phyloP scores from a whole-genome alignment of 768 basidiomycete species.

The Leccinum longicurvipes region DNA sequence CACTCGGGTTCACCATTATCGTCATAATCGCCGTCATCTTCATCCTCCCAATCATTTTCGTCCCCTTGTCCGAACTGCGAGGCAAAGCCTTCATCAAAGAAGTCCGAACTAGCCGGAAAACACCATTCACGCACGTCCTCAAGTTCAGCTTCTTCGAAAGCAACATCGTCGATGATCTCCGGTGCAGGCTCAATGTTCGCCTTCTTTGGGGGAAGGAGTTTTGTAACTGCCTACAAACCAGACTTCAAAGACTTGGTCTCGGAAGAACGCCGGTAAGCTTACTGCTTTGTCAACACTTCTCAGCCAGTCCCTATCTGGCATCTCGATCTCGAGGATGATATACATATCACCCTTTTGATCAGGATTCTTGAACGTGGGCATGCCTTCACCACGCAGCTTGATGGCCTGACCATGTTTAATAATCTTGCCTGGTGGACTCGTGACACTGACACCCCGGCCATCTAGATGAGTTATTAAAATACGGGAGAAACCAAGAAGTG shows the following conservation, averaged over 20 bases:
- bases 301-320: slow-evolving; percentile 82
- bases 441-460: slow-evolving; percentile 82
- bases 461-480: slow-evolving; percentile 91
- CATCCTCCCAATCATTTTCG: slow-evolving; percentile 69
- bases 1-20: slow-evolving; percentile 54
- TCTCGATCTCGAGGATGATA: slow-evolving; percentile 81
- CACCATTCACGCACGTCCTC: slow-evolving; percentile 79
- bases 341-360: slow-evolving; percentile 78
- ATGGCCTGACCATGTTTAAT: slow-evolving; percentile 74
- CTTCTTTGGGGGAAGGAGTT: slow-evolving; percentile 75
- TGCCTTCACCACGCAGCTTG: slow-evolving; percentile 79
- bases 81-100: slow-evolving; percentile 74
- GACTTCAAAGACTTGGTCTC: slow-evolving; percentile 1
- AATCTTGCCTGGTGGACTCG: slow-evolving; percentile 71
- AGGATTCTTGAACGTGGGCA: slow-evolving; percentile 72
- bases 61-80: slow-evolving; percentile 70
- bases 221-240: slow-evolving; percentile 53
- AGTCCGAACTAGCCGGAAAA: slow-evolving; percentile 69
- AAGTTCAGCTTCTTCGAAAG: slow-evolving; percentile 74
- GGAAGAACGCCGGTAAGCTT: slow-evolving; percentile 5
- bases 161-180: slow-evolving; percentile 63
- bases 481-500: slow-evolving; percentile 91
- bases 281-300: slow-evolving; percentile 60
- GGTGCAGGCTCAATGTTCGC: slow-evolving; percentile 68
- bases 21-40: slow-evolving; percentile 59